phyloP scores from a whole-genome alignment of 2,329 filamentous ascomycete genomes.

The Aspergillus ruber region DNA sequence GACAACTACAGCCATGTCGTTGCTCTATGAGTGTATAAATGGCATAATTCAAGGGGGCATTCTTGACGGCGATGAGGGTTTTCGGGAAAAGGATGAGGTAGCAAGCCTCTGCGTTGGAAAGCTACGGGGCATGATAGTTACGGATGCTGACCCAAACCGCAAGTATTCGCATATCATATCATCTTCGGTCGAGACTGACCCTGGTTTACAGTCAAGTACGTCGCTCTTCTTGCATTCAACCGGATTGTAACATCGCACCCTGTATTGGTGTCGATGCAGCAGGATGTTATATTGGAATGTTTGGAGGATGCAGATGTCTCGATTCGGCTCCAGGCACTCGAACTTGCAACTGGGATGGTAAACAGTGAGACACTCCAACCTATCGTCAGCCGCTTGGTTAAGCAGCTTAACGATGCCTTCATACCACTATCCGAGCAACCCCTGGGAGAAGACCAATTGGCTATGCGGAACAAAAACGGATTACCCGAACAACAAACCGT shows the following conservation, averaged over 20 bases:
- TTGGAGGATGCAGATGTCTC: conserved; percentile 95
- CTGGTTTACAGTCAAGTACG: conserved; percentile 73
- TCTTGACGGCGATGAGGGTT: conserved; percentile 71
- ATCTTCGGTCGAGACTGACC: background rate
- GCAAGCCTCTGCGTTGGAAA: conserved; percentile 88
- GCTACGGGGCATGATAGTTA: conserved; percentile 84
- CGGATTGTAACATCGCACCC: conserved; percentile 88
- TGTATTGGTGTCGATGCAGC: conserved; percentile 80
- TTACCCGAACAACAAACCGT: background rate
- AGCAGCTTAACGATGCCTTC: conserved; percentile 62
- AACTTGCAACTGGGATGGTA: conserved; percentile 91
- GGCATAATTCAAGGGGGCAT: conserved; percentile 97
- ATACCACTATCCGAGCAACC: background rate
- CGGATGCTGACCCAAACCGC: conserved; percentile 91
- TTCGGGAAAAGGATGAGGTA: conserved; percentile 80
- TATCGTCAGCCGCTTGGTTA: conserved; percentile 80
- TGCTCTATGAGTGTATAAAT: conserved; percentile 96
- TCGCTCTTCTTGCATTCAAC: conserved; percentile 89
- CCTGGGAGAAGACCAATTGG: background rate
- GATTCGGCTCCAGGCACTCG: conserved; percentile 85
- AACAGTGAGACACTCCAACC: conserved; percentile 75
- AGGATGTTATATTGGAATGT: conserved; percentile 93
- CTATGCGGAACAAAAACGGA: background rate
- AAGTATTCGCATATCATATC: conserved; percentile 34
- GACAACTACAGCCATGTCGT: conserved; percentile 94